A percentile compares a stretch with the other conserved stretches of the same genome.
phyloP scores from a whole-genome alignment of 2,329 filamentous ascomycete genomes.

The Saccharata proteae region DNA sequence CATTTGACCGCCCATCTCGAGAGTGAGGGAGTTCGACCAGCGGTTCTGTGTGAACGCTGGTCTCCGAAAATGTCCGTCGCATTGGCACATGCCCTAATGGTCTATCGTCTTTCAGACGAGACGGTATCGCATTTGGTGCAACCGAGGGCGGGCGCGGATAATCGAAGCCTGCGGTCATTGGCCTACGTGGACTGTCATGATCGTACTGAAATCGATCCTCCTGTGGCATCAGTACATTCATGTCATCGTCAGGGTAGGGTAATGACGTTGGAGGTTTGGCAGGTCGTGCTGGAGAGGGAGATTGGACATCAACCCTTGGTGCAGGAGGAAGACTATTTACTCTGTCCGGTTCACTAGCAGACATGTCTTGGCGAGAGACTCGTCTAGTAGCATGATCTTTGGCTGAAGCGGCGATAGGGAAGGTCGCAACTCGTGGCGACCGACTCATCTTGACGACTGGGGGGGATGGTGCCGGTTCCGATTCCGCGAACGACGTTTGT shows the following conservation, averaged over 20 bases:
- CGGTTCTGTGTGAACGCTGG: constrained; percentile 1
- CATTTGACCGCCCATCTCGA: not conserved
- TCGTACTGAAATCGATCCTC: constrained; percentile 30
- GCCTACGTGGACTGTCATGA: constrained; percentile 8
- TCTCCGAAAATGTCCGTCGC: constrained; percentile 5
- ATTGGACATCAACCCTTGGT: constrained; percentile 19
- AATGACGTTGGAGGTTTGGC: constrained; percentile 16
- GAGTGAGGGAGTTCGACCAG: not conserved
- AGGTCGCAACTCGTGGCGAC: constrained; percentile 1
- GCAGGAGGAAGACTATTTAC: constrained; percentile 2
- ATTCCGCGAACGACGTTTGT: not conserved
- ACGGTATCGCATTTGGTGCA: constrained; percentile 2
- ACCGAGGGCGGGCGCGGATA: constrained; percentile 1
- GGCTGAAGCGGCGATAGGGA: constrained; percentile 3
- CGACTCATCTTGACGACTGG: not conserved
- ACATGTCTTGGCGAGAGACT: no score
- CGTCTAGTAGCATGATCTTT: no score
- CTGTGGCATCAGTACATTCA: constrained; percentile 28
- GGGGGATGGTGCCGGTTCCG: not conserved
- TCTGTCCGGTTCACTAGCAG: no score
- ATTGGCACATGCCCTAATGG: not conserved
- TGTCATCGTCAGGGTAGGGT: constrained; percentile 36
- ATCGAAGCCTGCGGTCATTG: constrained; percentile 1
- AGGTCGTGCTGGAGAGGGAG: constrained; percentile 18
- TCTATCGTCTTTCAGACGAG: constrained; percentile 2